Evolutionary conservation across 495 filamentous ascomycete species (phyloP).

Genomic region (Trichoderma erinaceum): DNA sequence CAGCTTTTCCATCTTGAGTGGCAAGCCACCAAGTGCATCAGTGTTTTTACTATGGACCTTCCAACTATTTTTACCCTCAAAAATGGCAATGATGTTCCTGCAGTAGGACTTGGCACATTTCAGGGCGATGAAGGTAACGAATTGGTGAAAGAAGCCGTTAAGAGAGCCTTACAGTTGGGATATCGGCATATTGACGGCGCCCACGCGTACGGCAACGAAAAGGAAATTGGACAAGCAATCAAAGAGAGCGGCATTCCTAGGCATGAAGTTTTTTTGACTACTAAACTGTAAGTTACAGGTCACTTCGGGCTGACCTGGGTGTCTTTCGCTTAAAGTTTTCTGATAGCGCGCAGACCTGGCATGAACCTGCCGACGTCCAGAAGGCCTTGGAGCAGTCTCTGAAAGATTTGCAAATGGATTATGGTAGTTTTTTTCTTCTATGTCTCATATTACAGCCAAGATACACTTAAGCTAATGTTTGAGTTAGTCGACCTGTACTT

Average conservation of each 20-base stretch:
- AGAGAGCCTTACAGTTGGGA: slow-evolving; percentile 65
- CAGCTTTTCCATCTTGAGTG: too few relatives aligned
- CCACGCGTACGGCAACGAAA: slow-evolving; percentile 76
- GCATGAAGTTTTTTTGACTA: slow-evolving; percentile 78
- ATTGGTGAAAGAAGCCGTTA: slow-evolving; percentile 51
- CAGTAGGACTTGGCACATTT: slow-evolving; percentile 65
- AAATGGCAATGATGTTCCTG: slow-evolving; percentile 56
- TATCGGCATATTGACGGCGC: slow-evolving; percentile 57
- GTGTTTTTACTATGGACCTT: too few relatives aligned
- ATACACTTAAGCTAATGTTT: background rate
- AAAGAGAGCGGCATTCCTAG: slow-evolving; percentile 73
- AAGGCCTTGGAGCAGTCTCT: slow-evolving; percentile 64
- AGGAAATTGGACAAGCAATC: slow-evolving; percentile 74
- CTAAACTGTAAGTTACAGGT: slow-evolving; percentile 64
- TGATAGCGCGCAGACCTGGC: slow-evolving; percentile 36
- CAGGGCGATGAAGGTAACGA: slow-evolving; percentile 30
- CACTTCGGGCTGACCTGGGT: background rate
- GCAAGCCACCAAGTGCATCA: too few relatives aligned
- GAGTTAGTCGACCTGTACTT: slow-evolving; percentile 65
- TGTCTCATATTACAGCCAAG: background rate
- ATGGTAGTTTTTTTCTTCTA: slow-evolving; percentile 29
- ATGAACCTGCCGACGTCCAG: slow-evolving; percentile 49
- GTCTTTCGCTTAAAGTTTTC: background rate
- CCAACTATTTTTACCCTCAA: slow-evolving; percentile 28
- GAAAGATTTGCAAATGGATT: slow-evolving; percentile 57